Evolutionary conservation across 805 yeast species (phyloP).

Genomic region (Myxozyma neglecta): DNA sequence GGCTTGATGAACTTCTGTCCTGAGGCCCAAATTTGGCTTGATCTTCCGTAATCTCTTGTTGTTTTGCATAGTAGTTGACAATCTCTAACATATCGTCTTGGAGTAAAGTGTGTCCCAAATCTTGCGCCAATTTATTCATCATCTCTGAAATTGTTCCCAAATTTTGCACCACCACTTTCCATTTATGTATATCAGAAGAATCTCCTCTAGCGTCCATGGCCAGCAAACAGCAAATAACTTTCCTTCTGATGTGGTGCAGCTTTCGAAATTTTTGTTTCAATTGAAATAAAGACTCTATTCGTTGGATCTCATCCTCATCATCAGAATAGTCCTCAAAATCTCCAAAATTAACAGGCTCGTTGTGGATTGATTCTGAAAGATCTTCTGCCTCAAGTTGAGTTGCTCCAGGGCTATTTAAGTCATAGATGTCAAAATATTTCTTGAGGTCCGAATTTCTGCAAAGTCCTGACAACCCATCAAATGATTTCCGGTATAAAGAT

Average conservation of each 20-base stretch:
- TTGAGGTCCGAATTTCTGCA: slow-evolving; percentile 23
- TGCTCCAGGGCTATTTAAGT: slow-evolving; percentile 4
- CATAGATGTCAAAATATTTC: slow-evolving; percentile 30
- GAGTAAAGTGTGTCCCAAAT: slow-evolving; percentile 5
- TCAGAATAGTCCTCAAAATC: slow-evolving; percentile 7
- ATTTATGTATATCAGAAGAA: slow-evolving; percentile 13
- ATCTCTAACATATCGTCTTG: slow-evolving; percentile 12
- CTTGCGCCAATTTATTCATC: slow-evolving; percentile 12
- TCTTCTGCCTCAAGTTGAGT: background rate
- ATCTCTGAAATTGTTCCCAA: slow-evolving; percentile 25
- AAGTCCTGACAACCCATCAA: slow-evolving; percentile 12
- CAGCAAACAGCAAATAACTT: slow-evolving; percentile 31
- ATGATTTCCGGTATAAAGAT: slow-evolving; percentile 16
- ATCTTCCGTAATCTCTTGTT: slow-evolving; percentile 2
- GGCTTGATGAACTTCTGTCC: background rate
- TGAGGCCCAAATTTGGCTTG: background rate
- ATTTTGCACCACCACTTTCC: slow-evolving; percentile 26
- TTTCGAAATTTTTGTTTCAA: slow-evolving; percentile 26
- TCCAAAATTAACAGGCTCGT: background rate
- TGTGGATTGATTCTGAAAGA: background rate
- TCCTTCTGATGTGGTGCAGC: slow-evolving; percentile 28
- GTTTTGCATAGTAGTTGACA: slow-evolving; percentile 11
- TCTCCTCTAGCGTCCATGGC: slow-evolving; percentile 31
- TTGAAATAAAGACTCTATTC: slow-evolving; percentile 5
- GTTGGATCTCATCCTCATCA: background rate